Evolutionary conservation across 352 stramenopile genomes (phyloP), one percentile per base, ranked within the genome.

Genomic region (Phytophthora lateralis): DNA sequence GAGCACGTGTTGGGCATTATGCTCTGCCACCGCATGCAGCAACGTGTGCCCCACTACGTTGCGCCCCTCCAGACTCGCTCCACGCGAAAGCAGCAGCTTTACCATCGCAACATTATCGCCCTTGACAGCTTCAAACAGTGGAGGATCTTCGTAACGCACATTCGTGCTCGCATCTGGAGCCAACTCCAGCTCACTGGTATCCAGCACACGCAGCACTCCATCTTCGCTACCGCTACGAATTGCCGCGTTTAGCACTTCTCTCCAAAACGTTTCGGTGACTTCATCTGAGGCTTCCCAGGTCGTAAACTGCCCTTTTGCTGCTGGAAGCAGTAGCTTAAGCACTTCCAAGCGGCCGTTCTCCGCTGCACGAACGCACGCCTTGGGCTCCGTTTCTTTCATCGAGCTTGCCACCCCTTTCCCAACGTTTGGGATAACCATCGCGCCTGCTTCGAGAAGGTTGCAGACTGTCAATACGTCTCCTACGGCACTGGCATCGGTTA

Each of bases 161-260:
- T 17, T n/a, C 1, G 32, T 38, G 32, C 14, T n/a, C 10, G 32
- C 32, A 38, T 38, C 32, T 38, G 32, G 30, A 38, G 32, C 32
- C 14, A 38, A 38, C 10, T 38, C 4, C 32, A 38, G 32, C 32
- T 38, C 32, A 38, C 32, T 38, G 30, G 11, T 29, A 34, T 55
- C 47, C 30, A 55, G 18, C 12, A 55, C 18, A 14, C 45, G 47
- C 14, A 34, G 41, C 47, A 45, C 47, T 10, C 17, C 47, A 55
- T 44, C 47, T 55, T 55, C 47, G 32, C 10, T 44, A 11, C 32
- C 47, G n/a, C 32, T 34, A 32, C 47, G 47, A 34, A 55, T 45
- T 32, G 47, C 47, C 18, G 47, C 47, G 32, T 55, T 55, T 34
- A 55, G 14, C 11, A 38, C 47, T 26, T 34, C 18, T 55, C 47